phyloP scores from a whole-genome alignment of 2,329 filamentous ascomycete genomes.

The Aspergillus aculeatinus region DNA sequence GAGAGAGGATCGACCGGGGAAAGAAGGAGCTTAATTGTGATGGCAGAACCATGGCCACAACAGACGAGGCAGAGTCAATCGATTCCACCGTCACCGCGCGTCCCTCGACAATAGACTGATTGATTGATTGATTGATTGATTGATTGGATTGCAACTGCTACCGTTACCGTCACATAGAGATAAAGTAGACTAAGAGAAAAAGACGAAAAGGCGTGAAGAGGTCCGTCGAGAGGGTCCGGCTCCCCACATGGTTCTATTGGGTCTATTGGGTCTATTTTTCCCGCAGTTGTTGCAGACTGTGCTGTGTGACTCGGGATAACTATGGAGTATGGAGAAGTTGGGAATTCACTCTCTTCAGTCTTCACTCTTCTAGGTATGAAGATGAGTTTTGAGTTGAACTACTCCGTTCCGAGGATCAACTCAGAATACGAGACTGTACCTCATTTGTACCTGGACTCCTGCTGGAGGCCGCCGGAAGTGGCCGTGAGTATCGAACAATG shows the following conservation, averaged over 20 bases:
- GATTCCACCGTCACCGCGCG: background rate
- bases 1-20: conserved; percentile 12
- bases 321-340: background rate
- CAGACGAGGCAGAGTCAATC: background rate
- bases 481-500: background rate
- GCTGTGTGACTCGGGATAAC: background rate
- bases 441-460: background rate
- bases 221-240: background rate
- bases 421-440: background rate
- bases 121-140: background rate
- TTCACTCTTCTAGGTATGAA: too few species aligned
- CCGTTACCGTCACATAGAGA: too few species aligned
- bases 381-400: too few species aligned
- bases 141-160: too few species aligned
- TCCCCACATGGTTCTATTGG: background rate
- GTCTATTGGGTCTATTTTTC: background rate
- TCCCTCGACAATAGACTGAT: background rate
- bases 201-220: background rate
- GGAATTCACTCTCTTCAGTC: too few species aligned
- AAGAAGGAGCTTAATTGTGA: conserved; percentile 15
- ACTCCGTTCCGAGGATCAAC: background rate
- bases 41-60: conserved; percentile 3
- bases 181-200: background rate
- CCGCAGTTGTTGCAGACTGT: background rate
- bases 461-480: background rate